Evolutionary conservation across 2,329 filamentous ascomycete genomes (phyloP).

Genomic region (Aspergillus tamarii): DNA sequence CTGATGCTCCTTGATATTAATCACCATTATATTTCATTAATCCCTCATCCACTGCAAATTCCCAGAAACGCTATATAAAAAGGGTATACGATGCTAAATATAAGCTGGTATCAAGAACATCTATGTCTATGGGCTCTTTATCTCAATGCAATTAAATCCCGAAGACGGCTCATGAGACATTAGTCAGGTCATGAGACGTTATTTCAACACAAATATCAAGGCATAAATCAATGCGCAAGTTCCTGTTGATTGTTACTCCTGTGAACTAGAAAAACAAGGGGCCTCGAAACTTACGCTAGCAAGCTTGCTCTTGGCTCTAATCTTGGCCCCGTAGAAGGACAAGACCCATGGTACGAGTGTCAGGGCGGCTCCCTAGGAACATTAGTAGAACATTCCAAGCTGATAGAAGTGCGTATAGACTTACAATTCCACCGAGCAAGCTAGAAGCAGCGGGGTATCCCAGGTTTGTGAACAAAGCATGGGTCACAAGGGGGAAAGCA

Average conservation of each 20-base stretch:
- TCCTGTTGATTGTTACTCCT: conserved; percentile 5
- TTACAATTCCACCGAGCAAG: conserved; percentile 73
- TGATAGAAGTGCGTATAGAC: conserved; percentile 4
- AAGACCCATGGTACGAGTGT: conserved; percentile 87
- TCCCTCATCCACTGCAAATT: neutral
- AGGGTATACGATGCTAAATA: neutral
- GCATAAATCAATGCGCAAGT: conserved; percentile 8
- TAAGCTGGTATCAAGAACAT: neutral
- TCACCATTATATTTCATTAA: neutral
- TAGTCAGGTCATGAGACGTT: neutral
- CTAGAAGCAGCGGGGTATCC: conserved; percentile 73
- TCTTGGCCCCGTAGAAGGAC: conserved; percentile 75
- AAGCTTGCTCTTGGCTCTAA: conserved; percentile 76
- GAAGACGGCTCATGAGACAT: neutral
- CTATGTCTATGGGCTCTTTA: neutral
- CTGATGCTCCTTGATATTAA: too few species aligned
- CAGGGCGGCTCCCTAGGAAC: conserved; percentile 55
- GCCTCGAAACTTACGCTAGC: conserved; percentile 58
- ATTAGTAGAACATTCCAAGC: conserved; percentile 10
- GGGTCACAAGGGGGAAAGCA: conserved; percentile 76
- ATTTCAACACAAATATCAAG: neutral
- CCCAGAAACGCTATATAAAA: neutral
- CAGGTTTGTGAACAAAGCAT: conserved; percentile 71
- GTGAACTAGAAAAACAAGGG: neutral
- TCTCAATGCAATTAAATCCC: neutral